Percentiles rank a stretch among this genome's conserved stretches.
Evolutionary conservation across 331 rosid genomes (phyloP).

Genomic region (Prunus yedoensis): DNA sequence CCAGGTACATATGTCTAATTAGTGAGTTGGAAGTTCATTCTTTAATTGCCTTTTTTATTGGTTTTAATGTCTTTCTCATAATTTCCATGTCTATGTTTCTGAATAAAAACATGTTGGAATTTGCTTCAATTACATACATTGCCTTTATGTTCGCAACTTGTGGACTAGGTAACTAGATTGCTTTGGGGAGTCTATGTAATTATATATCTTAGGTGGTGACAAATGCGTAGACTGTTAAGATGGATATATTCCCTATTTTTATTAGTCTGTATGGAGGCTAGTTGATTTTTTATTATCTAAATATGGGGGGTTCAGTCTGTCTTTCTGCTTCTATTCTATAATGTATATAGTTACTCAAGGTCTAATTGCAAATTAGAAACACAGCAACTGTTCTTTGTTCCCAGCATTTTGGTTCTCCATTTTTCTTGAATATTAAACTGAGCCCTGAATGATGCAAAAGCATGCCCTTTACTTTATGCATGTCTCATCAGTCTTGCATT

Average conservation of each 20-base stretch:
- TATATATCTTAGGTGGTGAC: background rate
- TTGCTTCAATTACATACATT: background rate
- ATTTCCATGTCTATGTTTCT: background rate
- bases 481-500: background rate
- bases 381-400: background rate
- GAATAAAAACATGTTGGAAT: background rate
- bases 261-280: background rate
- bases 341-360: background rate
- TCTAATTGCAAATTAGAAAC: background rate
- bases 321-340: background rate
- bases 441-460: background rate
- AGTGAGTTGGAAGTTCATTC: background rate
- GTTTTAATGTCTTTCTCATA: background rate
- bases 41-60: background rate
- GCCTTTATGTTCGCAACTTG: background rate
- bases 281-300: background rate
- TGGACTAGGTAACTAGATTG: background rate
- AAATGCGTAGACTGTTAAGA: background rate
- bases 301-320: background rate
- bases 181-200: background rate
- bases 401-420: background rate
- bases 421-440: background rate
- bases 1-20: conserved; percentile 47
- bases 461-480: background rate
- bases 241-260: background rate